phyloP scores from a whole-genome alignment of 768 basidiomycete genomes.

The Hygrocybe punicea region DNA sequence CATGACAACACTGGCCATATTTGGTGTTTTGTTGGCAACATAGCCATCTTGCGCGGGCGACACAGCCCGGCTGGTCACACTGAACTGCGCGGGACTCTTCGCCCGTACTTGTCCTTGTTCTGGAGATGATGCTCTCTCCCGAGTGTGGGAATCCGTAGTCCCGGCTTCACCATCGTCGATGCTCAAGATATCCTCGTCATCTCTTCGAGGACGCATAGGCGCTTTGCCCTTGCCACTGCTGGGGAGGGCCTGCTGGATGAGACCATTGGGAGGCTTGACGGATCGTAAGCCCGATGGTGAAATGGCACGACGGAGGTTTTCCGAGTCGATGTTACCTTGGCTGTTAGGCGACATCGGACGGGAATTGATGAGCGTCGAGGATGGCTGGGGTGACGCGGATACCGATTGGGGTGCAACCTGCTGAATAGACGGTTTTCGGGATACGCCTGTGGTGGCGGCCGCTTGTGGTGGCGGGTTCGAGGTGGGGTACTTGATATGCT shows the following conservation, averaged over 20 bases:
- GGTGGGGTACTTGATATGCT: slow-evolving; percentile 88
- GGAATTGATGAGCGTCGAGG: slow-evolving; percentile 16
- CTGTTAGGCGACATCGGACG: slow-evolving; percentile 68
- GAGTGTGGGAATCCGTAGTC: slow-evolving; percentile 44
- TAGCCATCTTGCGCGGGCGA: slow-evolving; percentile 48
- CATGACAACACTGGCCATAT: slow-evolving; percentile 55
- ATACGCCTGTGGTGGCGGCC: not conserved
- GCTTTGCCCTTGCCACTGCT: slow-evolving; percentile 35
- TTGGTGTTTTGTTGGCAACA: slow-evolving; percentile 43
- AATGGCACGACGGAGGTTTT: slow-evolving; percentile 62
- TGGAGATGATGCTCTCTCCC: slow-evolving; percentile 55
- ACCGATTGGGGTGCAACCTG: slow-evolving; percentile 29
- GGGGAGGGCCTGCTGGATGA: slow-evolving; percentile 33
- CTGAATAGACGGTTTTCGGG: slow-evolving; percentile 31
- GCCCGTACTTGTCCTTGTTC: slow-evolving; percentile 45
- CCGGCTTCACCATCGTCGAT: slow-evolving; percentile 59
- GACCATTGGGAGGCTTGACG: slow-evolving; percentile 44
- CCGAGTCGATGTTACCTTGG: slow-evolving; percentile 42
- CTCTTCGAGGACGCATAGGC: slow-evolving; percentile 49
- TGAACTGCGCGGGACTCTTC: slow-evolving; percentile 54
- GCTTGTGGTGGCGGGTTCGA: slow-evolving; percentile 30
- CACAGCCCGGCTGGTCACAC: slow-evolving; percentile 49
- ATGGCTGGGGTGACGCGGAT: slow-evolving; percentile 23
- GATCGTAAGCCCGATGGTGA: slow-evolving; percentile 57
- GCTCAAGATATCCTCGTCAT: slow-evolving; percentile 41